Evolutionary conservation across 2,329 filamentous ascomycete genomes (phyloP).

Genomic region (Magnaporthiopsis rhizophila): DNA sequence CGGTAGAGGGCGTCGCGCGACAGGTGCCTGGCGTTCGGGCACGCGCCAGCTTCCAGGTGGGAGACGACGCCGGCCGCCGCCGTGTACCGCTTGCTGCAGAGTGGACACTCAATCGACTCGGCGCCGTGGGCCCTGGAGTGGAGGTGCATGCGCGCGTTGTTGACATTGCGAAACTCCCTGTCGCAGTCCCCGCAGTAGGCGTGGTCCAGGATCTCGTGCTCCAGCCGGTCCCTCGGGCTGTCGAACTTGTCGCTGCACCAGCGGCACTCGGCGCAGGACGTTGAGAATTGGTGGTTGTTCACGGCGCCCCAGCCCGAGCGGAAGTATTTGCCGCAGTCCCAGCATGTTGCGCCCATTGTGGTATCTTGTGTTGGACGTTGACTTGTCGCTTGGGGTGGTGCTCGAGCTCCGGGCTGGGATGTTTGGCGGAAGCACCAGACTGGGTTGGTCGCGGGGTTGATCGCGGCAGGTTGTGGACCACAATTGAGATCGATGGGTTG

Average conservation of each 20-base stretch:
- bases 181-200: constrained; percentile 2
- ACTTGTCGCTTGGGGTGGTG: not conserved
- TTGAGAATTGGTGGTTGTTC: not conserved
- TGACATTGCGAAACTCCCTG: not conserved
- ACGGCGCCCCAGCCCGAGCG: not conserved
- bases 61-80: constrained; percentile 46
- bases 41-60: constrained; percentile 49
- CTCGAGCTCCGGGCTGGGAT: too few species aligned
- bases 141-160: constrained; percentile 36
- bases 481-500: too few species aligned
- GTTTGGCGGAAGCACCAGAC: too few species aligned
- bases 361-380: not conserved
- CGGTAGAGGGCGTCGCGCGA: constrained; percentile 40
- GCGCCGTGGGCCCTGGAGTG: constrained; percentile 43
- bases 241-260: not conserved
- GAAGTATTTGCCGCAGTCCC: constrained; percentile 2
- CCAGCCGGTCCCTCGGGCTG: not conserved
- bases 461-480: too few species aligned
- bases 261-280: constrained; percentile 1
- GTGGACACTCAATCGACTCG: constrained; percentile 40
- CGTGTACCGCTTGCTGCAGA: constrained; percentile 37
- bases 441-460: too few species aligned
- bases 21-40: constrained; percentile 33
- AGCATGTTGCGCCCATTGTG: not conserved
- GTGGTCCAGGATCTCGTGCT: constrained; percentile 5